Evolutionary conservation across 768 basidiomycete species (phyloP), one percentile per base, ranked within the genome.

Genomic region (Pluteus cervinus): DNA sequence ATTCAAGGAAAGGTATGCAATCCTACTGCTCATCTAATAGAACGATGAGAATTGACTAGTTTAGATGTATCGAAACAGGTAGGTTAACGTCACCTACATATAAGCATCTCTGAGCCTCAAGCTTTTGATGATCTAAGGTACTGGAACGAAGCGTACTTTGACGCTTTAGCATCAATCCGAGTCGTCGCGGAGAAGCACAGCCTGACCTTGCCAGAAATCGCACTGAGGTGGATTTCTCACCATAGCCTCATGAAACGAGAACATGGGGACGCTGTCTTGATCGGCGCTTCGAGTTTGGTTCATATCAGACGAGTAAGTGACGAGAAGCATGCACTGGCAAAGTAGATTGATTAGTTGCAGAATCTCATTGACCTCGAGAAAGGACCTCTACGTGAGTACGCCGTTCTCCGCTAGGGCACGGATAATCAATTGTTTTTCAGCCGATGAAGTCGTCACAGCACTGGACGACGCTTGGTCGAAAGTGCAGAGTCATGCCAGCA

Each of bases 221-320:
- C 77, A 1, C 56, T 79, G 33, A 63, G 79, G n/a, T 81, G 79
- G 79, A 60, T 71, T 36, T 71, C 76, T 37, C 69, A 80, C 40
- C 78, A 81, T 43, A 73, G 71, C 5, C 40, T 59, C 3, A 49
- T 80, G 33, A 63, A 68, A 46, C 56, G 65, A 6, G 71, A 75
- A 43, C 47, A 61, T 17, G 68, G 71, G 8, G 72, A 76, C 46
- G 54, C 69, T 16, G 58, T 81, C 40, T 57, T 82, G 39, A 79
- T 84, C 45, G 79, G 79, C n/a, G 79, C 79, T 18, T 75, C 71
- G 3, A 75, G 66, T 41, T 33, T 73, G 44, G 58, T 61, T 20
- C 80, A 83, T 46, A 71, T 79, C 32, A 68, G 79, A 51, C 59
- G 70, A 57, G 70, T 67, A 22, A 36, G 26, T 12, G 31, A 8